phyloP scores from a whole-genome alignment of 495 filamentous ascomycete genomes.

The Schizothecium vesticola region DNA sequence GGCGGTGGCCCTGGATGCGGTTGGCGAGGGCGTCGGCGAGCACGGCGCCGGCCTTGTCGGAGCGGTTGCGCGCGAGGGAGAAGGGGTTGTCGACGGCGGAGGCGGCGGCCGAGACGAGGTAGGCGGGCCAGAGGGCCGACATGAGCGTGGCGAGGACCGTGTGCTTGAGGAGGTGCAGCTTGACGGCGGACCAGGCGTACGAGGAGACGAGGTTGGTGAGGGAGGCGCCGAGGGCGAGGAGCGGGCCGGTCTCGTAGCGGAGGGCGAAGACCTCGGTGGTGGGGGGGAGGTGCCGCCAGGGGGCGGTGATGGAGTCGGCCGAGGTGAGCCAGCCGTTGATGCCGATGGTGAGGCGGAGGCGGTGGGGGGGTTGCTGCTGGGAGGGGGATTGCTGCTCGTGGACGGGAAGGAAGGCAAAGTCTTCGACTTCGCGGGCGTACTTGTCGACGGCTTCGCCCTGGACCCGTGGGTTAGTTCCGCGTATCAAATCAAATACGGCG shows the following conservation, averaged over 20 bases:
- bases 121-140: conserved; percentile 71
- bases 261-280: conserved; percentile 76
- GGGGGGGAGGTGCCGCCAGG: conserved; percentile 67
- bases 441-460: conserved; percentile 69
- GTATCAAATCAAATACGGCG: too few relatives aligned
- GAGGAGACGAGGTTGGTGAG: conserved; percentile 62
- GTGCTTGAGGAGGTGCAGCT: conserved; percentile 64
- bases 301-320: conserved; percentile 62
- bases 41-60: conserved; percentile 77
- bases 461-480: neutral
- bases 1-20: conserved; percentile 76
- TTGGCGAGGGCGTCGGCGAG: conserved; percentile 82
- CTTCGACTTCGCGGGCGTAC: conserved; percentile 78
- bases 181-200: conserved; percentile 66
- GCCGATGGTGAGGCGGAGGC: conserved; percentile 74
- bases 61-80: conserved; percentile 64
- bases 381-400: conserved; percentile 40
- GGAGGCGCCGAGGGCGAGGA: conserved; percentile 69
- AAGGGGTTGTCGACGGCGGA: conserved; percentile 80
- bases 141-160: conserved; percentile 70
- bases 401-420: conserved; percentile 81
- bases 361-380: conserved; percentile 34
- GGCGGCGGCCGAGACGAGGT: conserved; percentile 55
- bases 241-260: conserved; percentile 67
- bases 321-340: conserved; percentile 77